Base-by-base conservation (phyloP, 306 rosid genomes). In the Acacia melanoxylon region DNA sequence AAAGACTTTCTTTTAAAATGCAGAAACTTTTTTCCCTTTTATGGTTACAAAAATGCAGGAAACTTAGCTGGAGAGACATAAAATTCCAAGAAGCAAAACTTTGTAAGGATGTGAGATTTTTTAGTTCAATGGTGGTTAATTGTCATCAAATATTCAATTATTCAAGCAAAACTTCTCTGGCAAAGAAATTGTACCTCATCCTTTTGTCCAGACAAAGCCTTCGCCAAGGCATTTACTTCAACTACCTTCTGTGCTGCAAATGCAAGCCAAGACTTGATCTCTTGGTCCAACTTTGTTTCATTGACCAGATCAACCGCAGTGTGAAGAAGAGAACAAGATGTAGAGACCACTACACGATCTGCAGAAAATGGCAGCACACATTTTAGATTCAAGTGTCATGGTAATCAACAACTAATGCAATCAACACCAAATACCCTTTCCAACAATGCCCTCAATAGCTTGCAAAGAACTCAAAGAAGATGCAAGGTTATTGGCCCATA, bases 241-340 rank as follows among this genome's bases (percentile, higher is more conserved):
- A 89, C 87, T n/a, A 93, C 79, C 83, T 93, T 93, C 68, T 93
- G 98, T 51, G 98, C 94, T 37, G 97, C 96, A 78, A 93, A 93
- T 69, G 98, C 98, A 68, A 93, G 90, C 98, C 98, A 93, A 40
- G 97, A 90, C 85, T 91, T 93, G 58, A 93, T 87, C 82, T 93
- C 98, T 68, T 82, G 83, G 73, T 90, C 94, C 82, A 93, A 84
- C 87, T 91, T 90, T 62, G 89, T 89, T 87, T 93, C 98, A 16
- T 93, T 91, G 83, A 87, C 93, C 78, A 93, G 83, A 87, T 93
- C 98, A 83, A 91, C 97, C 20, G 98, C 97, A 72, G 98, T 93
- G 89, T 93, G 98, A 68, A 93, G 98, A 81, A 93, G 98, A 65
- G 98, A 93, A 86, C 93, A 90, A 76, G 98, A 93, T 8, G 97